These are phyloP conservation scores for Phaeosphaeria sp. DNA, from an alignment of 2,329 filamentous ascomycete species.

Conservation along the genomic window DNA sequence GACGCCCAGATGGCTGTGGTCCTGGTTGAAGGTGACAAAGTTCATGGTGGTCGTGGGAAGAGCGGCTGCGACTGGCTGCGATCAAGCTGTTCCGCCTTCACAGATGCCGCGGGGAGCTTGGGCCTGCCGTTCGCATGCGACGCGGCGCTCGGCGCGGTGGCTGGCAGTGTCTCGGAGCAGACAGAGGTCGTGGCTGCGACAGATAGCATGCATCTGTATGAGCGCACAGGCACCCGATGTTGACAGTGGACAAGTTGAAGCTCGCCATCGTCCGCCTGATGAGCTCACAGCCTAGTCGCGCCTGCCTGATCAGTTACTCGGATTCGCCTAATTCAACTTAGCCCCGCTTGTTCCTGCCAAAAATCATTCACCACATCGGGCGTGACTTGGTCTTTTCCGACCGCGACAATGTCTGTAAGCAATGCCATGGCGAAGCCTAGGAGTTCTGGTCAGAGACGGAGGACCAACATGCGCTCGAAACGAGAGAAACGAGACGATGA, in stretches of 20 bases:
- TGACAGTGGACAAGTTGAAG: constrained; percentile 1
- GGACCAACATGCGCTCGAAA: constrained; percentile 23
- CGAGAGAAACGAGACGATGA: constrained; percentile 56
- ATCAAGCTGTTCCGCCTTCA: constrained; percentile 10
- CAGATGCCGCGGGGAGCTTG: constrained; percentile 25
- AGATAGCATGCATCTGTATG: neutral
- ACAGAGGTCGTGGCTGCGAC: neutral
- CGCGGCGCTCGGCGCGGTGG: neutral
- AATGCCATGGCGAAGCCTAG: constrained; percentile 17
- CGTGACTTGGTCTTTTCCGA: constrained; percentile 2
- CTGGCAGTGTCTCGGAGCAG: neutral
- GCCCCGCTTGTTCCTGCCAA: constrained; percentile 33
- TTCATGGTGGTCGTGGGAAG: constrained; percentile 68
- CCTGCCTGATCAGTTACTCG: constrained; percentile 15
- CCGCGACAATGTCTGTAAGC: constrained; percentile 15
- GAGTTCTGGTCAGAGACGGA: constrained; percentile 15
- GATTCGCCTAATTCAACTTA: constrained; percentile 15
- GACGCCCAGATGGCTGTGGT: constrained; percentile 95
- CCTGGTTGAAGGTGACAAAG: constrained; percentile 99
- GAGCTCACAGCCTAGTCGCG: constrained; percentile 4
- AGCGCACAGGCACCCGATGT: neutral
- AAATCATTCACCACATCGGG: constrained; percentile 20
- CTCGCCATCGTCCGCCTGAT: constrained; percentile 13
- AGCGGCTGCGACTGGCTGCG: constrained; percentile 6
- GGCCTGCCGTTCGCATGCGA: constrained; percentile 20